Conservation (phyloP, 768 basidiomycete genomes). For the Agrocybe pediades region DNA sequence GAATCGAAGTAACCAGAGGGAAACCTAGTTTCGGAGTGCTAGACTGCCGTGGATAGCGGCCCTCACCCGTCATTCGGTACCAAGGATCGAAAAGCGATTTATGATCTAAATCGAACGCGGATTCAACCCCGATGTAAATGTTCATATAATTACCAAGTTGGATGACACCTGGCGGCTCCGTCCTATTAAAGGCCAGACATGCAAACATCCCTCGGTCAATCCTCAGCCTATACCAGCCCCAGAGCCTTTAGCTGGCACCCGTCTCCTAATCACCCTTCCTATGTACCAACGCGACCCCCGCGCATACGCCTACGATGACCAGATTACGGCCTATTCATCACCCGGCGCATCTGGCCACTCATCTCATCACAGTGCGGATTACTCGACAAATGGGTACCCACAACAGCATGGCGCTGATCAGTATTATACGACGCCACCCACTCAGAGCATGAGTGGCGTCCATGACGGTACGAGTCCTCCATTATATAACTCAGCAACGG, state of each 20-base stretch:
- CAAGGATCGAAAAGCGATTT: slow-evolving; percentile 36
- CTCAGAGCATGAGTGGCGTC: slow-evolving; percentile 20
- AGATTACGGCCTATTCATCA: slow-evolving; percentile 28
- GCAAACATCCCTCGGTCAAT: slow-evolving; percentile 26
- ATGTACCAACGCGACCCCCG: slow-evolving; percentile 46
- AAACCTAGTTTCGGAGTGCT: slow-evolving; percentile 37
- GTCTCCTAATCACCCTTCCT: slow-evolving; percentile 21
- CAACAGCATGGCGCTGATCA: slow-evolving; percentile 32
- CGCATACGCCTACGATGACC: slow-evolving; percentile 43
- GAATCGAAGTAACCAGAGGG: slow-evolving; percentile 31
- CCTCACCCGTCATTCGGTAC: slow-evolving; percentile 43
- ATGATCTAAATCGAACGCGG: slow-evolving; percentile 38
- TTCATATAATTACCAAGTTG: slow-evolving; percentile 40
- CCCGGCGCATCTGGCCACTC: slow-evolving; percentile 21
- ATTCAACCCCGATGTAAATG: slow-evolving; percentile 33
- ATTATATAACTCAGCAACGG: background rate
- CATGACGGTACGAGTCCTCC: slow-evolving; percentile 24
- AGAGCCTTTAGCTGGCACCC: slow-evolving; percentile 9
- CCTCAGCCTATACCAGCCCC: slow-evolving; percentile 22
- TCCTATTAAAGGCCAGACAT: slow-evolving; percentile 45
- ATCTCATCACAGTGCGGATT: slow-evolving; percentile 29
- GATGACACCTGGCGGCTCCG: slow-evolving; percentile 38
- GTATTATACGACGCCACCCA: slow-evolving; percentile 34
- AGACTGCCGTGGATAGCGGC: slow-evolving; percentile 45
- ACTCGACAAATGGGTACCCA: slow-evolving; percentile 30